Conservation (phyloP, 1,284 basidiomycete species). For the Pseudozyma sp. region DNA sequence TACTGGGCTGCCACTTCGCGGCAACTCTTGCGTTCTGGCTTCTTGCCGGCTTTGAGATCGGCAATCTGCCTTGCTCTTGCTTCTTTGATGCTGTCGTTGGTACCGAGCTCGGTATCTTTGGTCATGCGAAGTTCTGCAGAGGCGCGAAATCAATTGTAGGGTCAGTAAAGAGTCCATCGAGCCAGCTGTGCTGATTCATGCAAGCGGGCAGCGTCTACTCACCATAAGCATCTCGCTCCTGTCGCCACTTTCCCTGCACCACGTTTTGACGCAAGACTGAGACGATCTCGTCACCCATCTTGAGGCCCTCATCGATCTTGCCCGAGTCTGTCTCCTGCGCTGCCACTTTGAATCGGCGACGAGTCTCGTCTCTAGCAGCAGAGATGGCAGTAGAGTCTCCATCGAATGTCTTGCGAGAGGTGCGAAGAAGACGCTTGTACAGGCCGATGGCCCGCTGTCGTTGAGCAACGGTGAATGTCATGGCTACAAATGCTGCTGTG, state of each 20-base stretch:
- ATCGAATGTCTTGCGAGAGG: conserved; percentile 60
- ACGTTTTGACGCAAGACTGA: conserved; percentile 63
- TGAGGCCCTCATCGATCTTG: conserved; percentile 59
- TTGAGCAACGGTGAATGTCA: conserved; percentile 55
- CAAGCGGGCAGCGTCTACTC: conserved; percentile 10
- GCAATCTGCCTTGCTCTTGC: conserved; percentile 54
- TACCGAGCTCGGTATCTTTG: conserved; percentile 65
- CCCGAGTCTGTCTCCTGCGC: conserved; percentile 46
- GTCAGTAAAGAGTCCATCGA: neutral
- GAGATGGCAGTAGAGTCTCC: conserved; percentile 47
- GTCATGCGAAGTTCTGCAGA: conserved; percentile 58
- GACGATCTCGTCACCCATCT: conserved; percentile 62
- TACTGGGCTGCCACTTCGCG: conserved; percentile 47
- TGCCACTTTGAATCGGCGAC: conserved; percentile 51
- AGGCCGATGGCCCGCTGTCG: conserved; percentile 57
- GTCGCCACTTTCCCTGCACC: conserved; percentile 62
- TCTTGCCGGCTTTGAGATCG: conserved; percentile 56
- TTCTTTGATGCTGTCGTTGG: conserved; percentile 64
- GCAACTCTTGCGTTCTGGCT: conserved; percentile 47
- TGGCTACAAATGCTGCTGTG: conserved; percentile 1
- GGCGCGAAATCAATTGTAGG: too few species aligned
- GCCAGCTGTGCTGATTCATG: neutral
- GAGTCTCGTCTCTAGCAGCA: conserved; percentile 57
- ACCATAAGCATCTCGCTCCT: conserved; percentile 50
- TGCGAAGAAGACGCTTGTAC: conserved; percentile 62